Percentiles rank a stretch among this genome's conserved stretches.
These are phyloP conservation scores for Strobilomyces echinocephalus DNA, from an alignment of 768 basidiomycete species.

Conservation along the genomic window DNA sequence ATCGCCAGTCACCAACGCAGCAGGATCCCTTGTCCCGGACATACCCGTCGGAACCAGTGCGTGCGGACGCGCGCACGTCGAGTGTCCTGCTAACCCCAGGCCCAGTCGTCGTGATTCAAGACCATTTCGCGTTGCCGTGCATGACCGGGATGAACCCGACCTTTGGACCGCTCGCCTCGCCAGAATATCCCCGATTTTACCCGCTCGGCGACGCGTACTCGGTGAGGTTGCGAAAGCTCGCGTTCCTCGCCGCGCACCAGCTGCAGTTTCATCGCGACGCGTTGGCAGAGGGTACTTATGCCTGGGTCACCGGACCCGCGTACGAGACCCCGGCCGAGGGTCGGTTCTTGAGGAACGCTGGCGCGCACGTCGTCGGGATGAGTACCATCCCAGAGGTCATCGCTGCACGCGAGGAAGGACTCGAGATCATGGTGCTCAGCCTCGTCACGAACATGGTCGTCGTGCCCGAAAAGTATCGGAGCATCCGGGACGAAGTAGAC, in stretches of 20 bases:
- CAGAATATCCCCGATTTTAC: slow-evolving; percentile 67
- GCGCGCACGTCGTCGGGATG: slow-evolving; percentile 93
- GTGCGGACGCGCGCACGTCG: slow-evolving; percentile 19
- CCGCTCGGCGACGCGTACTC: slow-evolving; percentile 85
- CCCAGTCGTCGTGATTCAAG: slow-evolving; percentile 76
- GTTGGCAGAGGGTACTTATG: slow-evolving; percentile 78
- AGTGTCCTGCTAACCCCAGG: slow-evolving; percentile 5
- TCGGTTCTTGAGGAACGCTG: slow-evolving; percentile 63
- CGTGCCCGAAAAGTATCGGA: slow-evolving; percentile 59
- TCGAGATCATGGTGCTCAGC: slow-evolving; percentile 75
- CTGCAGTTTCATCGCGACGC: slow-evolving; percentile 51
- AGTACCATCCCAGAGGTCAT: slow-evolving; percentile 89
- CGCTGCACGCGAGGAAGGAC: slow-evolving; percentile 67
- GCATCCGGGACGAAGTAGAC: slow-evolving; percentile 69
- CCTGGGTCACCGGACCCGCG: slow-evolving; percentile 87
- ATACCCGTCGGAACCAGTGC: slow-evolving; percentile 79
- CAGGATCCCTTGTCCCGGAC: slow-evolving; percentile 71
- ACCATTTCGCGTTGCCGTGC: slow-evolving; percentile 80
- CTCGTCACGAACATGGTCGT: slow-evolving; percentile 85
- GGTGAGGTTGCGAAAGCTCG: slow-evolving; percentile 58
- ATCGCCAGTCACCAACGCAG: slow-evolving; percentile 76
- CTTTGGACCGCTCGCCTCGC: slow-evolving; percentile 62
- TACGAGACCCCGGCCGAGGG: slow-evolving; percentile 91
- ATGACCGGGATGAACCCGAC: slow-evolving; percentile 75
- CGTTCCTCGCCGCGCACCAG: slow-evolving; percentile 66